Base-by-base conservation (phyloP, 2,329 filamentous ascomycete species). In the Orbilia quercus region DNA sequence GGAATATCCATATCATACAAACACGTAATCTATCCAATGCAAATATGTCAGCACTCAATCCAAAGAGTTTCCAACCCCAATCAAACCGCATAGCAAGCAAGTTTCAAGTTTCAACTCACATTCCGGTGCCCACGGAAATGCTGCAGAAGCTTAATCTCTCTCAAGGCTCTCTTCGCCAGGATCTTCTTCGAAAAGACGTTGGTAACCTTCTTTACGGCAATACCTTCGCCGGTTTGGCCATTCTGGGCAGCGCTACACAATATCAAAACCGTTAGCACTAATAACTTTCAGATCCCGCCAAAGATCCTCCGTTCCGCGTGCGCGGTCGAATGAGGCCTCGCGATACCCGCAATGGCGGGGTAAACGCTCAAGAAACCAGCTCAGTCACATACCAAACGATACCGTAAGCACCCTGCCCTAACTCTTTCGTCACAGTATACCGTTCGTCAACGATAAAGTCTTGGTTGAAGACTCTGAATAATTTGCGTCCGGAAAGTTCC, bases 151-250 rank as follows among this genome's bases (percentile, higher is more conserved):
- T 98, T 99, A 83, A 99, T 98, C 84, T 99, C 95, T 82, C 95
- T 89, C 85, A 99, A 83, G 54, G 95, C 95, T 80, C 95, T 91
- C 88, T 99, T 99, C 79, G 95, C 95, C 77, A 99, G 86, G 78
- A 99, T 99, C 88, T 98, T 98, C 85, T 99, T 99, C 87, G 92
- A 97, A 83, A 99, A 99, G 79, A 99, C 94, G 90, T 99, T 99
- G 84, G 95, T 99, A 81, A 99, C 92, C 84, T 99, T 99, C 84
- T 99, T 99, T 85, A 99, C 95, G 79, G 95, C 95, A 75, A 99
- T 93, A 42, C 94, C 93, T 81, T 99, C 95, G 79, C 88, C 90
- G 31, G 91, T 96, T 81, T 92, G 88, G 80, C 88, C 89, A 85
- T 98, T 97, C 77, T 92, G 91, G 64, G 95, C 95, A 73, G 95